Evolutionary conservation across 2,329 filamentous ascomycete genomes (phyloP).

Genomic region (Ramularia endophylla): DNA sequence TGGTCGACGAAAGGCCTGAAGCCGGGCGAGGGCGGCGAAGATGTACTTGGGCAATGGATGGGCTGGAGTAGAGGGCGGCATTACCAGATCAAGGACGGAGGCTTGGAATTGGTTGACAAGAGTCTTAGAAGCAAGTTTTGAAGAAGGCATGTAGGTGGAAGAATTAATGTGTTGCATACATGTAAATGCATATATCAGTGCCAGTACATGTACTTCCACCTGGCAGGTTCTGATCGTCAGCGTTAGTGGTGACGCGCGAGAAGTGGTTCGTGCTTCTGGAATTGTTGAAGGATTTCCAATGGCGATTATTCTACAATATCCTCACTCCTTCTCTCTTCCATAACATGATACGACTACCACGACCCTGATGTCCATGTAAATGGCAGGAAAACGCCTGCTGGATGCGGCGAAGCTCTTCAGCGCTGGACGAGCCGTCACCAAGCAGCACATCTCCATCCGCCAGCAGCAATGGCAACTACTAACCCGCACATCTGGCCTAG

Average conservation of each 20-base stretch:
- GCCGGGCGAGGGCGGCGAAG: slow-evolving; percentile 68
- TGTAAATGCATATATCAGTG: too few species aligned
- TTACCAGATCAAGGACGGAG: slow-evolving; percentile 61
- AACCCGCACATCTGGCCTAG: slow-evolving; percentile 58
- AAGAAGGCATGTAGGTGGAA: not conserved
- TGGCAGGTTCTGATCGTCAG: too few species aligned
- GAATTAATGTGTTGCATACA: too few species aligned
- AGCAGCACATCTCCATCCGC: slow-evolving; percentile 54
- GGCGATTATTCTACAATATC: too few species aligned
- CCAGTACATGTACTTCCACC: too few species aligned
- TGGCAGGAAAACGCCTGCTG: slow-evolving; percentile 48
- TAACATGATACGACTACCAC: not conserved
- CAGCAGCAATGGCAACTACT: slow-evolving; percentile 58
- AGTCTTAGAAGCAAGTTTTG: slow-evolving; percentile 12
- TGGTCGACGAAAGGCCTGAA: slow-evolving; percentile 57
- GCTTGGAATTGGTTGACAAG: slow-evolving; percentile 42
- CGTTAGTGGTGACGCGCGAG: too few species aligned
- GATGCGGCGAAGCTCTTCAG: slow-evolving; percentile 48
- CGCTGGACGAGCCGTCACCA: slow-evolving; percentile 41
- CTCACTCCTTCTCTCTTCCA: too few species aligned
- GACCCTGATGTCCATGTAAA: slow-evolving; percentile 18
- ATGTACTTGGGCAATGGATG: slow-evolving; percentile 63
- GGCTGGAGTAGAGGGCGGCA: slow-evolving; percentile 69
- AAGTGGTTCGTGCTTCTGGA: too few species aligned
- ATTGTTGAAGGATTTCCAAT: too few species aligned